phyloP scores from a whole-genome alignment of 1,284 basidiomycete genomes.

The Coniophora puteana region DNA sequence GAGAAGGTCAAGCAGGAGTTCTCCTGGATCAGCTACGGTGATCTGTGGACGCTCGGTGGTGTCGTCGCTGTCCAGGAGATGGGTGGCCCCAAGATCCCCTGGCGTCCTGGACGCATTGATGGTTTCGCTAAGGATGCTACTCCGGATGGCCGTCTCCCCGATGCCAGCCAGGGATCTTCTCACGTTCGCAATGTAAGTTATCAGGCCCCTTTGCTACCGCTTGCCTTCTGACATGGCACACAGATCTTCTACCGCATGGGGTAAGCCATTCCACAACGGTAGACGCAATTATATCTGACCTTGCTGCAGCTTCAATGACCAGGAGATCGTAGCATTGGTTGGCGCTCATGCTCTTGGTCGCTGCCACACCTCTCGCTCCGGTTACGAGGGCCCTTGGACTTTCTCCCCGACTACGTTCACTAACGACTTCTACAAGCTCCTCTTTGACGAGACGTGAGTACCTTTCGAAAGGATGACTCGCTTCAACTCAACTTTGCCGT shows the following conservation, averaged over 20 bases:
- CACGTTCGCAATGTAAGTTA: conserved; percentile 72
- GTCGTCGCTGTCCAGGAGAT: conserved; percentile 86
- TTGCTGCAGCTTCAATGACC: conserved; percentile 82
- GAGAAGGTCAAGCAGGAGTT: conserved; percentile 86
- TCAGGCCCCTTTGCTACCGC: not conserved
- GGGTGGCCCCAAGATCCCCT: conserved; percentile 80
- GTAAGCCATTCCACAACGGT: conserved; percentile 1
- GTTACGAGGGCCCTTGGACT: conserved; percentile 90
- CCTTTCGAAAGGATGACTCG: no score
- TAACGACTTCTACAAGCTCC: conserved; percentile 88
- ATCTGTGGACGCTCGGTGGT: conserved; percentile 91
- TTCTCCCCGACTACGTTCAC: conserved; percentile 86
- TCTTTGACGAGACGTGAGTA: conserved; percentile 81
- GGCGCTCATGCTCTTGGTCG: conserved; percentile 96
- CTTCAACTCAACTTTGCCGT: conserved; percentile 3
- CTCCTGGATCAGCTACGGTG: conserved; percentile 92
- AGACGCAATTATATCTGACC: conserved; percentile 7
- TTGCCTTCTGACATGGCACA: not conserved
- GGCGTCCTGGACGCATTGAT: conserved; percentile 88
- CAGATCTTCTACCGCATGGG: conserved; percentile 94
- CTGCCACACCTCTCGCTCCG: conserved; percentile 80
- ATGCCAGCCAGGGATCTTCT: conserved; percentile 80
- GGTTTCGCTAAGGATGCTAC: conserved; percentile 75
- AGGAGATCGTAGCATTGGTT: conserved; percentile 92
- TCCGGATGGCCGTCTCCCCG: conserved; percentile 94